These are phyloP conservation scores for Juglanconis sp. DNA, from an alignment of 2,329 filamentous ascomycete species.

Conservation along the genomic window DNA sequence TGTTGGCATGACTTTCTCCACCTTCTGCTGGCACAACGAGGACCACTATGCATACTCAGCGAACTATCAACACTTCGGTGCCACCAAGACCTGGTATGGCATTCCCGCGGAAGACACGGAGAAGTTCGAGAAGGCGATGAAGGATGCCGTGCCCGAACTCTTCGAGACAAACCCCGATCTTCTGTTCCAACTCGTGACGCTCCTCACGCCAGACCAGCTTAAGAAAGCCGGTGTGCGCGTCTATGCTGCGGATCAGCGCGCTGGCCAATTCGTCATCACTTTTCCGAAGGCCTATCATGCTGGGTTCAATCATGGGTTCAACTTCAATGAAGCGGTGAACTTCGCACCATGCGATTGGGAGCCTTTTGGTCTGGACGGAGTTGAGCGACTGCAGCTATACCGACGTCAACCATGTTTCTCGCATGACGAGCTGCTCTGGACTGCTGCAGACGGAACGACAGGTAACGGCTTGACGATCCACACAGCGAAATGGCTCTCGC, in stretches of 20 bases:
- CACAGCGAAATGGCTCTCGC: constrained; percentile 91
- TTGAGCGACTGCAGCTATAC: constrained; percentile 82
- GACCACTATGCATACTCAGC: constrained; percentile 97
- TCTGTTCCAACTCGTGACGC: constrained; percentile 93
- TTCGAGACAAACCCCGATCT: constrained; percentile 97
- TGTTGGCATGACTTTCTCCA: constrained; percentile 99
- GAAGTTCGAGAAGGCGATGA: constrained; percentile 94
- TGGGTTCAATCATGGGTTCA: constrained; percentile 98
- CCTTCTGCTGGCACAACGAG: constrained; percentile 99
- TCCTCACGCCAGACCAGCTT: constrained; percentile 88
- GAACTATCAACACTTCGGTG: constrained; percentile 97
- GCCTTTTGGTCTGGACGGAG: constrained; percentile 80
- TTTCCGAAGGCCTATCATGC: constrained; percentile 97
- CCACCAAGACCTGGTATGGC: constrained; percentile 98
- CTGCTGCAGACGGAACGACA: constrained; percentile 76
- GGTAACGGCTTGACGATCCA: constrained; percentile 67
- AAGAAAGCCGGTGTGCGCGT: constrained; percentile 90
- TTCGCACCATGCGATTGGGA: constrained; percentile 97
- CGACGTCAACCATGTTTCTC: constrained; percentile 94
- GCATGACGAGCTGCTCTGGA: constrained; percentile 90
- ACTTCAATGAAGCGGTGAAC: constrained; percentile 98
- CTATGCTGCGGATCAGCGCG: constrained; percentile 91
- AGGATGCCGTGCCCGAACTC: constrained; percentile 87
- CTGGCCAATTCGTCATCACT: constrained; percentile 93
- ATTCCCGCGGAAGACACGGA: constrained; percentile 91